Evolutionary conservation across 306 rosid genomes (phyloP).

Genomic region (Pterocarpus macrocarpus): DNA sequence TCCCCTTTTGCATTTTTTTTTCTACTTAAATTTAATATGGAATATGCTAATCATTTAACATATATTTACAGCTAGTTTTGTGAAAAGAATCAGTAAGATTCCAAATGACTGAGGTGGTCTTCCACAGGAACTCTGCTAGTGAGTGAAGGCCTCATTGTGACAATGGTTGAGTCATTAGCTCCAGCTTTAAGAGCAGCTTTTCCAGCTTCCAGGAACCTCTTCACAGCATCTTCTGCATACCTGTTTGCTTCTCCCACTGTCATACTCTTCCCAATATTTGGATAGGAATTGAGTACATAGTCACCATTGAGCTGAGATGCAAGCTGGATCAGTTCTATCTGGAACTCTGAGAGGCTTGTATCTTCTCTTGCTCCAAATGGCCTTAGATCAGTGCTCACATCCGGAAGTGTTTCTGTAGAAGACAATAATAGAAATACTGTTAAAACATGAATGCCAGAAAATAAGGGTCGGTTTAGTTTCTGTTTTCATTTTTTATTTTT

Average conservation of each 20-base stretch:
- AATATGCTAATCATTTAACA: constrained; percentile 29
- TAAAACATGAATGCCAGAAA: constrained; percentile 30
- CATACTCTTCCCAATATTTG: constrained; percentile 79
- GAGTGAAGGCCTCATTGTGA: constrained; percentile 94
- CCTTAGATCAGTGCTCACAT: constrained; percentile 69
- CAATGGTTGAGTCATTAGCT: constrained; percentile 85
- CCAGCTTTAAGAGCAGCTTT: constrained; percentile 85
- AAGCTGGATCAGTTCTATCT: constrained; percentile 86
- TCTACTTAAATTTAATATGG: constrained; percentile 8
- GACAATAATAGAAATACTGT: constrained; percentile 21
- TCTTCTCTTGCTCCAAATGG: constrained; percentile 80
- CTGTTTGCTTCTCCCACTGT: constrained; percentile 81
- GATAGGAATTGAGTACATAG: constrained; percentile 76
- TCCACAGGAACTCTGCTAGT: constrained; percentile 66
- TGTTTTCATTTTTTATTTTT: too few species aligned
- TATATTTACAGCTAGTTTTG: constrained; percentile 39
- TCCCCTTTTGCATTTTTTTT: background rate
- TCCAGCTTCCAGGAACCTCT: constrained; percentile 91
- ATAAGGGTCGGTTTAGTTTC: too few species aligned
- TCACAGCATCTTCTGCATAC: constrained; percentile 95
- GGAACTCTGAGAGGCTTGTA: constrained; percentile 83
- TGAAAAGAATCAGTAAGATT: constrained; percentile 55
- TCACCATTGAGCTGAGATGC: constrained; percentile 98
- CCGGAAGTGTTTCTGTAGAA: constrained; percentile 78
- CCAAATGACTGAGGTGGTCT: constrained; percentile 38